Evolutionary conservation across 495 filamentous ascomycete species (phyloP), one percentile per base, ranked within the genome.

Genomic region (Neurospora sp.): DNA sequence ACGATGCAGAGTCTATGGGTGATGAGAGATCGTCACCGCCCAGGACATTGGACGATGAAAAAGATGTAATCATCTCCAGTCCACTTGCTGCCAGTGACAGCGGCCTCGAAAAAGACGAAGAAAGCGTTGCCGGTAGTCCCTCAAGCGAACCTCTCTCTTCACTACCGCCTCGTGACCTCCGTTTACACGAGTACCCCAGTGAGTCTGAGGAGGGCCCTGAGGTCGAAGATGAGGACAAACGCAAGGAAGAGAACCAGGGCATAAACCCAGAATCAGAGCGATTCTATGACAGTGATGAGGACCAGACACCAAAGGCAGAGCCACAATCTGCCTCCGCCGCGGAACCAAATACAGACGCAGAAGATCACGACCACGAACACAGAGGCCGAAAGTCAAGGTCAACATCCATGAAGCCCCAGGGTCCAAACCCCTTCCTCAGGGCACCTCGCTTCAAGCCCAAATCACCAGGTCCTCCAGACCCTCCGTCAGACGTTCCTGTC

Each of bases 381-480:
- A 44, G 8, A 70, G 6, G 48, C 40, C 59, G 38, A 40, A 27
- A 70, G n/a, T 22, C 20, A 53, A 39, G 20, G 20, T 31, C 17
- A n/a, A 17, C 17, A 41, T 72, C 22, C 68, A 65, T 42, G 69
- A 70, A 38, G 68, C 39, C 27, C 42, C 22, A 68, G 69, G 16
- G 76, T 4, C 37, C 7, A 35, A 81, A 45, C 79, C 82, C 74
- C 4, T 82, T 83, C 70, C 79, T 78, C 48, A 75, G 76, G 69
- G 78, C 79, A 1, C 83, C 82, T 20, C 81, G 81, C 48, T 85
- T 85, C 78, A 85, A 81, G 37, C 75, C 77, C 77, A 85, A 81
- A 40, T 74, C 77, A n/a, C 27, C 75, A 7, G 79, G 82, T 17
- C 40, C 70, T 0, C 73, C 76, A 1, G 78, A 81, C 10, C 20